Percentiles rank a stretch among this genome's conserved stretches.
Conservation (phyloP, 139 green algal species). For the Tetradesmus lagerheimii region DNA sequence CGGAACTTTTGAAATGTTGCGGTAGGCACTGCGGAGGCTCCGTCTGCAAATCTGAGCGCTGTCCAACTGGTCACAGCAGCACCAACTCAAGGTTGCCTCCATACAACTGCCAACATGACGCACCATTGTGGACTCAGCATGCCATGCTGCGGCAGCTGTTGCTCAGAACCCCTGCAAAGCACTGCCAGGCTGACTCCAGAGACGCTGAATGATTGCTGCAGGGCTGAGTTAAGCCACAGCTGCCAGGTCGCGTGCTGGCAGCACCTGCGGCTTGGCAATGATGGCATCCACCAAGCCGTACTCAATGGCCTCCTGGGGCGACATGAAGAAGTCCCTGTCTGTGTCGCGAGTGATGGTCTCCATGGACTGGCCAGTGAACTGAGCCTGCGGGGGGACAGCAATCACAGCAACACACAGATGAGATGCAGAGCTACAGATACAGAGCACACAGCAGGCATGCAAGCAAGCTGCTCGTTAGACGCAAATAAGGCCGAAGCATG, state of each 20-base stretch:
- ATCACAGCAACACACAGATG: not conserved
- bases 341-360: constrained; percentile 97
- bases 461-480: no score
- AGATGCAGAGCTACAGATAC: not conserved
- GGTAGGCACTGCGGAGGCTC: no score
- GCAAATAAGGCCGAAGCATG: no score
- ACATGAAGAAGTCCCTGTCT: constrained; percentile 99
- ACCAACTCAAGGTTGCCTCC: not conserved
- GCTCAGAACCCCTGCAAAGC: not conserved
- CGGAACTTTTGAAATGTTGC: no score
- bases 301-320: constrained; percentile 94
- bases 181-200: not conserved
- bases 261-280: constrained; percentile 77
- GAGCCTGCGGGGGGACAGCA: constrained; percentile 44
- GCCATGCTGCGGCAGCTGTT: not conserved
- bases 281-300: constrained; percentile 97
- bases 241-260: constrained; percentile 56
- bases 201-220: no score
- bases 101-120: not conserved
- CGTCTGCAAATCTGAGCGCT: no score
- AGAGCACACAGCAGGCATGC: no score
- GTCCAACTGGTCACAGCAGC: no score
- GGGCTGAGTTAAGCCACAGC: no score
- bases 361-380: constrained; percentile 97
- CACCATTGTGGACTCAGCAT: not conserved